Conservation (phyloP, 768 basidiomycete species). For the Auriscalpium microsporum region DNA sequence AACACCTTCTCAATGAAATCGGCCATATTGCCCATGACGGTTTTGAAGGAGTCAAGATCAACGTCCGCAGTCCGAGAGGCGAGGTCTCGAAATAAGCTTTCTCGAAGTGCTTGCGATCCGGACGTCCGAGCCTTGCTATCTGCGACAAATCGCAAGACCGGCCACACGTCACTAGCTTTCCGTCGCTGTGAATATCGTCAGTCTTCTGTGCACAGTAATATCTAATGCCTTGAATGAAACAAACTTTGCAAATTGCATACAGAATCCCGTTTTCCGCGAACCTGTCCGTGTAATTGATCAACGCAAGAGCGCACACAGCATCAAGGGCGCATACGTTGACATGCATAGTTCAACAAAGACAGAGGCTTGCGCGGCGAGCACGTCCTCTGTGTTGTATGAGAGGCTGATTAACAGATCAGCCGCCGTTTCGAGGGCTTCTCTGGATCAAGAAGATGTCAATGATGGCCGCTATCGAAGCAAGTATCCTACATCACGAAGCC, state of each 20-base stretch:
- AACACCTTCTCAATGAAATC: slow-evolving; percentile 52
- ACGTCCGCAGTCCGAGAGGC: slow-evolving; percentile 39
- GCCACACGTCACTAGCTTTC: slow-evolving; percentile 1
- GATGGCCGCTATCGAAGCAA: background rate
- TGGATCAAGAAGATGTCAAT: slow-evolving; percentile 16
- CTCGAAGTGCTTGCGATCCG: slow-evolving; percentile 25
- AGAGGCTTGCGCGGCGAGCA: slow-evolving; percentile 48
- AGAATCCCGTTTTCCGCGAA: slow-evolving; percentile 53
- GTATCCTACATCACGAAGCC: slow-evolving; percentile 42
- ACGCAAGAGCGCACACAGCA: background rate
- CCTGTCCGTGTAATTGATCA: slow-evolving; percentile 24
- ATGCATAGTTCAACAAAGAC: slow-evolving; percentile 46
- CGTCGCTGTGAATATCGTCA: slow-evolving; percentile 5
- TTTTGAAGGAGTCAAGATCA: slow-evolving; percentile 42
- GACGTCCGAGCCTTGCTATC: background rate
- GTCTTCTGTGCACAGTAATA: background rate
- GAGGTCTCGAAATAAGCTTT: slow-evolving; percentile 26
- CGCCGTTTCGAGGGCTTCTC: slow-evolving; percentile 46
- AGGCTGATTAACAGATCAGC: slow-evolving; percentile 40
- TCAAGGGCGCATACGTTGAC: slow-evolving; percentile 30
- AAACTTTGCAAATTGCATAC: slow-evolving; percentile 48
- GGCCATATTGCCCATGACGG: slow-evolving; percentile 48
- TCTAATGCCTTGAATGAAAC: slow-evolving; percentile 3
- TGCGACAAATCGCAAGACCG: slow-evolving; percentile 7
- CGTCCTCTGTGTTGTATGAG: slow-evolving; percentile 44